Conservation (phyloP, 192 early-diverging fungal genomes). For the Coemansia sp. region DNA sequence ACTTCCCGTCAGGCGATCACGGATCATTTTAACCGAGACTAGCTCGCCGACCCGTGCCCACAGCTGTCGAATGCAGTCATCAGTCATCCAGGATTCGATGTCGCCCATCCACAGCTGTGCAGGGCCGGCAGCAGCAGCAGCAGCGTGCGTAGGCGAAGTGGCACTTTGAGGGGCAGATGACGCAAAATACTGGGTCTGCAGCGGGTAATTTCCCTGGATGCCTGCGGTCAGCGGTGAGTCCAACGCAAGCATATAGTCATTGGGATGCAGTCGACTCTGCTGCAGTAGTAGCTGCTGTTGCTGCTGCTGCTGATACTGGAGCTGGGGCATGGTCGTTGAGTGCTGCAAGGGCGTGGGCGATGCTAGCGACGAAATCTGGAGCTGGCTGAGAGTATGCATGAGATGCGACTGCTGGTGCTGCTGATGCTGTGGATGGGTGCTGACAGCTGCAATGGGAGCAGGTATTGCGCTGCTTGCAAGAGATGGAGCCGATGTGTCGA, state of each 20-base stretch:
- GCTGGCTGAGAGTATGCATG: conserved; percentile 9
- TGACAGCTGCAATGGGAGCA: background rate
- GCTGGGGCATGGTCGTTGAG: background rate
- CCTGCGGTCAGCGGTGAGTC: background rate
- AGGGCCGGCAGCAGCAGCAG: conserved; percentile 9
- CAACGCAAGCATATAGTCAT: background rate
- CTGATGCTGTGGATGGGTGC: conserved; percentile 5
- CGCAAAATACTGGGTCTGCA: conserved; percentile 9
- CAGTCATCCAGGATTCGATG: conserved; percentile 98
- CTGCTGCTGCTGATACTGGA: background rate
- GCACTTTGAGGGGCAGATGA: background rate
- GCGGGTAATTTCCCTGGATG: conserved; percentile 1
- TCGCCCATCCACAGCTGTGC: conserved; percentile 84
- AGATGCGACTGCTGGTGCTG: conserved; percentile 3
- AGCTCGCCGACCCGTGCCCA: conserved; percentile 85
- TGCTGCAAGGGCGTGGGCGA: background rate
- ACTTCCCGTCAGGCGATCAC: conserved; percentile 79
- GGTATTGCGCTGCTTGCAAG: background rate
- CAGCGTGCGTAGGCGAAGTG: conserved; percentile 4
- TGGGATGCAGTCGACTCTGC: background rate
- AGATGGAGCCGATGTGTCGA: background rate
- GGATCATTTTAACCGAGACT: conserved; percentile 92
- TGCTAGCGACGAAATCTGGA: conserved; percentile 4
- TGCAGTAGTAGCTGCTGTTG: conserved; percentile 2
- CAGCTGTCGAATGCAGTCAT: conserved; percentile 79